Percentiles rank a stretch among this genome's conserved stretches.
phyloP scores from a whole-genome alignment of 192 early-diverging fungal species.

The Coemansia interrupta region DNA sequence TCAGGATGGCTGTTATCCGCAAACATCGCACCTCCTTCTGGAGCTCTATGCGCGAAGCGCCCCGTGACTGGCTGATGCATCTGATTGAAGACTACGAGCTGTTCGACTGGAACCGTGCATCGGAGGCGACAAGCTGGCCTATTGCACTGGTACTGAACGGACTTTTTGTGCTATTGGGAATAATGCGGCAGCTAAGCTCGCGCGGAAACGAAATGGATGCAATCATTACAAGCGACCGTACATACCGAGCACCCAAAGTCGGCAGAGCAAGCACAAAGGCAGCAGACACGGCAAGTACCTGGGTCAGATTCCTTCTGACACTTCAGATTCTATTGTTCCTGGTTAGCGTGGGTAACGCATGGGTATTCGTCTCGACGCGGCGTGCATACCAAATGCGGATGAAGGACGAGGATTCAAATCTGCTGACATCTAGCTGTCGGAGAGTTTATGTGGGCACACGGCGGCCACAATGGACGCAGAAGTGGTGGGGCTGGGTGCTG shows the following conservation, averaged over 20 bases:
- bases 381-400: slow-evolving; percentile 45
- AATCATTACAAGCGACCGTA: slow-evolving; percentile 19
- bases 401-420: slow-evolving; percentile 14
- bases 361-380: slow-evolving; percentile 28
- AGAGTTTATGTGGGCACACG: slow-evolving; percentile 31
- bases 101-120: slow-evolving; percentile 45
- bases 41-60: slow-evolving; percentile 33
- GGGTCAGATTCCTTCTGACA: slow-evolving; percentile 21
- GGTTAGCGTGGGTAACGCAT: slow-evolving; percentile 36
- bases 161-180: slow-evolving; percentile 29
- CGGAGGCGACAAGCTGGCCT: slow-evolving; percentile 52
- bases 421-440: slow-evolving; percentile 28
- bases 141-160: slow-evolving; percentile 40
- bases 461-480: slow-evolving; percentile 39
- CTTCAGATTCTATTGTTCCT: slow-evolving; percentile 27
- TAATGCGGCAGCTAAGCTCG: slow-evolving; percentile 23
- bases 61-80: slow-evolving; percentile 46
- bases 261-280: slow-evolving; percentile 2
- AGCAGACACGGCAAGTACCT: slow-evolving; percentile 2
- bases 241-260: slow-evolving; percentile 11
- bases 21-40: slow-evolving; percentile 33
- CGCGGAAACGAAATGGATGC: slow-evolving; percentile 14
- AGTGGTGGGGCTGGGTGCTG: slow-evolving; percentile 20
- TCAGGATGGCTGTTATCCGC: slow-evolving; percentile 27
- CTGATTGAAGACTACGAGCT: slow-evolving; percentile 50